Base-by-base conservation (phyloP, 2,329 filamentous ascomycete genomes). In the Xylariomycetidae sp. region DNA sequence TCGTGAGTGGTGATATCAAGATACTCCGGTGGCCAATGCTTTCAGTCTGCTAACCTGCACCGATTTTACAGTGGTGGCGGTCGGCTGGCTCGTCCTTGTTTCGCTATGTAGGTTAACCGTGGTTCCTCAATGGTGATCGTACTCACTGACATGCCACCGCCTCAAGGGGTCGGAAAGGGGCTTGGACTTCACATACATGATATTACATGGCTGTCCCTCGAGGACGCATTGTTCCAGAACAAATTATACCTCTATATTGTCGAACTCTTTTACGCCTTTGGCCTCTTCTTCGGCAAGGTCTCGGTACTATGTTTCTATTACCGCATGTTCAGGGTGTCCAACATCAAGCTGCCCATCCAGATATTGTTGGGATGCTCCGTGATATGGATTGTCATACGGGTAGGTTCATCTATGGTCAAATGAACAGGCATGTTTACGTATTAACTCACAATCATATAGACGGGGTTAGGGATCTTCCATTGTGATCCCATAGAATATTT, bases 401-500 rank as follows among this genome's bases (percentile, higher is more conserved):
- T 44, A 31, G 19, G 38, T 27, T 15, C 7, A 16, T n/a, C n/a
- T n/a, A n/a, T n/a, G n/a, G n/a, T n/a, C n/a, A n/a, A n/a, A n/a
- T n/a, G n/a, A n/a, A n/a, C n/a, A n/a, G n/a, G n/a, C n/a, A n/a
- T n/a, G n/a, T n/a, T n/a, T n/a, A n/a, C n/a, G n/a, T n/a, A n/a
- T n/a, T n/a, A n/a, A n/a, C n/a, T n/a, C n/a, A n/a, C n/a, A n/a
- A n/a, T n/a, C n/a, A n/a, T n/a, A n/a, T n/a, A n/a, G n/a, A n/a
- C n/a, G n/a, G n/a, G n/a, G n/a, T n/a, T 61, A 19, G 50, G 50
- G 2, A 51, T 54, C 2, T 53, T 62, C 17, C 54, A 56, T 27
- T 62, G 59, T 26, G 23, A 56, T 4, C 60, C 60, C 0, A 38
- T 61, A 0, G 48, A 54, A 15, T 51, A 47, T 3, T 54, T 58